These are phyloP conservation scores for Chytridium lagenaria DNA, from an alignment of 371 early-diverging fungal species.

Conservation along the genomic window DNA sequence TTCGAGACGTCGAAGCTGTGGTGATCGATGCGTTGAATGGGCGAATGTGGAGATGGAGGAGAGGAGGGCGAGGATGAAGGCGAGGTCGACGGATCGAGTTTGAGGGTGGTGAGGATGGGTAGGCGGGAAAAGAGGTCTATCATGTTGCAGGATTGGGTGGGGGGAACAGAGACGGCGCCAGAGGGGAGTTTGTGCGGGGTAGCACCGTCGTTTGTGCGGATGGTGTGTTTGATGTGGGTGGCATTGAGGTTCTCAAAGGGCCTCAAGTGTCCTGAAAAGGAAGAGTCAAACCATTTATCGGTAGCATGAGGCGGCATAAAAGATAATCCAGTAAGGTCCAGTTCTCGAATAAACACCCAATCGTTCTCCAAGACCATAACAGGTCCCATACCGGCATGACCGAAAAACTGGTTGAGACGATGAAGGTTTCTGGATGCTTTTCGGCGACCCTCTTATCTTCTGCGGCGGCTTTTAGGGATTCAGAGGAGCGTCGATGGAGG, in stretches of 20 bases:
- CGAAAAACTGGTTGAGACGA: not conserved
- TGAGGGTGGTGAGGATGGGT: constrained; percentile 7
- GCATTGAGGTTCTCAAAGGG: not conserved
- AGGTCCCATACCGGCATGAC: not conserved
- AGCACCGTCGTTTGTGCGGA: not conserved
- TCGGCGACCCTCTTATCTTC: not conserved
- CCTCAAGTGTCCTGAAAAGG: not conserved
- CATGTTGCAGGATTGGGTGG: not conserved
- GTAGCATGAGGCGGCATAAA: constrained; percentile 7
- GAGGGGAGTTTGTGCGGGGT: not conserved
- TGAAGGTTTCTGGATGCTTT: not conserved
- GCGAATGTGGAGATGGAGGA: not conserved
- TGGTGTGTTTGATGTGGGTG: not conserved
- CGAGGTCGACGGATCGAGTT: constrained; percentile 13
- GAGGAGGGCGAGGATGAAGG: not conserved
- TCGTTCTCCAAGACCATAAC: not conserved
- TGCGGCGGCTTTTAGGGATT: not conserved
- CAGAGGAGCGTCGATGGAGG: constrained; percentile 8
- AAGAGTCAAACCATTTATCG: constrained; percentile 1
- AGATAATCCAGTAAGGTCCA: constrained; percentile 7
- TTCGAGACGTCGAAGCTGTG: not conserved
- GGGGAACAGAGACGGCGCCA: not conserved
- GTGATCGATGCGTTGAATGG: not conserved
- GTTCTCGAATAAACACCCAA: not conserved
- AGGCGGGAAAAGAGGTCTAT: not conserved